Conservation (phyloP, 2,329 filamentous ascomycete genomes). For the Zopfia rhizophila region DNA sequence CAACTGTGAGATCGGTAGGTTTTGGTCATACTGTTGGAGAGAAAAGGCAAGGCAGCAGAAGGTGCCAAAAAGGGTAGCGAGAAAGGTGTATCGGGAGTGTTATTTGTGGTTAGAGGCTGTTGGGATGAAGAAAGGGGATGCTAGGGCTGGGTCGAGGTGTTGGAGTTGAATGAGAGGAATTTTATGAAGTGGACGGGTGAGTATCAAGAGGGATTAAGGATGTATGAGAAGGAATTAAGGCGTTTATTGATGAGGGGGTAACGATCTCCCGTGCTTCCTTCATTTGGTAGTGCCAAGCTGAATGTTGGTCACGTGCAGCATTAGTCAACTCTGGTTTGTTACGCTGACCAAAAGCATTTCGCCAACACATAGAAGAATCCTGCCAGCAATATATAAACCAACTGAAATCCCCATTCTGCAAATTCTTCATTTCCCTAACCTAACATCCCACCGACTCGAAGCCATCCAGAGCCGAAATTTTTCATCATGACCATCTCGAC, state of each 20-base stretch:
- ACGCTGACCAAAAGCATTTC: too few species aligned
- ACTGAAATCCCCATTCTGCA: too few species aligned
- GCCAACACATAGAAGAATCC: too few species aligned
- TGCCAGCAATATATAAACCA: too few species aligned
- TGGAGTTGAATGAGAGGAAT: constrained; percentile 6
- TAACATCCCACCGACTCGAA: too few species aligned
- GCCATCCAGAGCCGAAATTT: too few species aligned
- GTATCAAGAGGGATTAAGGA: background rate
- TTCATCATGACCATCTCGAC: too few species aligned
- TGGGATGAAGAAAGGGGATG: constrained; percentile 11
- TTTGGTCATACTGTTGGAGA: background rate
- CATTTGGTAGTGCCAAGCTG: too few species aligned
- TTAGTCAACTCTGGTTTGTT: too few species aligned
- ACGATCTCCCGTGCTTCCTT: too few species aligned
- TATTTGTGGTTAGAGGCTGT: constrained; percentile 31
- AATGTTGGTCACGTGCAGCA: too few species aligned
- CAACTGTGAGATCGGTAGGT: constrained; percentile 14
- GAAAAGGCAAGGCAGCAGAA: background rate
- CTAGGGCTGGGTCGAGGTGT: constrained; percentile 18
- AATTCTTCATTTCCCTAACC: too few species aligned
- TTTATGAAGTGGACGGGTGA: background rate
- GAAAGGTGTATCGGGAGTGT: constrained; percentile 30
- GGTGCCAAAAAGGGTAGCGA: constrained; percentile 23
- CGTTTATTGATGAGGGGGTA: constrained; percentile 5
- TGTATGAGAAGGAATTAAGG: constrained; percentile 11